A percentile compares a stretch with the other conserved stretches of the same genome.
phyloP scores from a whole-genome alignment of 345 rosid genomes.

The Corchorus olitorius region DNA sequence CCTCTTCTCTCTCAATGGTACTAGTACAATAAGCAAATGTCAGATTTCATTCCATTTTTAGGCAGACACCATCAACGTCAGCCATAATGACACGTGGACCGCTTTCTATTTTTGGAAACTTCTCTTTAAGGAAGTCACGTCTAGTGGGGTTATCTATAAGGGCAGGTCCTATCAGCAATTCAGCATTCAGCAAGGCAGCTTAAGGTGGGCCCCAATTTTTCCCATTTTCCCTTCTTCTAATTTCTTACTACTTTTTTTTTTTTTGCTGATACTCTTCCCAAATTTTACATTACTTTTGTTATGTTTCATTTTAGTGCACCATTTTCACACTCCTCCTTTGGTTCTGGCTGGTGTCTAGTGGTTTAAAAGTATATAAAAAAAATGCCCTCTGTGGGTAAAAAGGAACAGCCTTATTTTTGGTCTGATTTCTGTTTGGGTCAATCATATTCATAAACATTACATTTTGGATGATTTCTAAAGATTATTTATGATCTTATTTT shows the following conservation, averaged over 20 bases:
- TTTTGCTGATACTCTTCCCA: not conserved
- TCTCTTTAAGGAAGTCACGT: conserved; percentile 49
- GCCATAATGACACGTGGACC: conserved; percentile 41
- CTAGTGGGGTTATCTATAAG: conserved; percentile 27
- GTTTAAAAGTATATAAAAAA: not conserved
- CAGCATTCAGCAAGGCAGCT: not conserved
- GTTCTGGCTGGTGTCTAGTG: conserved; percentile 19
- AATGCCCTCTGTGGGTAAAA: not conserved
- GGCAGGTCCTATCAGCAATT: conserved; percentile 11
- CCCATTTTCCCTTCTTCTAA: not conserved
- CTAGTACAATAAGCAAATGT: conserved; percentile 13
- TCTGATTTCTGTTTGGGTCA: not conserved
- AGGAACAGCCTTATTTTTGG: not conserved
- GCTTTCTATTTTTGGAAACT: conserved; percentile 23
- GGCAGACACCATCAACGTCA: conserved; percentile 51
- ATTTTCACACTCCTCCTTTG: conserved; percentile 17
- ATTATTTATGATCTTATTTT: not conserved
- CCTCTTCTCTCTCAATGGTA: not conserved
- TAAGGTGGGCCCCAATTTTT: not conserved
- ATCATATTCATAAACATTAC: not conserved
- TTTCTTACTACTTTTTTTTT: too few relatives aligned
- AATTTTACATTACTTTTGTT: not conserved
- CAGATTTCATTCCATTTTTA: conserved; percentile 37
- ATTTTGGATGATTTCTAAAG: not conserved
- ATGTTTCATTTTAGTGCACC: not conserved